Base-by-base conservation (phyloP, 192 early-diverging fungal genomes). In the Nowakowskiella sp. region DNA sequence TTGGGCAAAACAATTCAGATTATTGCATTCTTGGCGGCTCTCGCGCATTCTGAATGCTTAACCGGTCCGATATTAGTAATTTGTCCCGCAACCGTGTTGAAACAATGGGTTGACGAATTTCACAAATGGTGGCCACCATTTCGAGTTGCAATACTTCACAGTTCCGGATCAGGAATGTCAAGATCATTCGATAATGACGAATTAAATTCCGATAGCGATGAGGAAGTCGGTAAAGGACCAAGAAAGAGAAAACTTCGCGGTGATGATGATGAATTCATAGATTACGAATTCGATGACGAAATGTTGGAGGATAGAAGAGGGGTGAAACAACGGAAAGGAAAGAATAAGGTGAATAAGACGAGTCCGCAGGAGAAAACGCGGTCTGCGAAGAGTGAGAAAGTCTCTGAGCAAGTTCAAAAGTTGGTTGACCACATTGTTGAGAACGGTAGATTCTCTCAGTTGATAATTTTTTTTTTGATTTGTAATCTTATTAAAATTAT, bases 1-100 rank as follows among this genome's bases (percentile, higher is more conserved):
- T 63, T 94, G 1, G 94, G 94, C 6, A 97, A 97, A 53, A 97
- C 94, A 0, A 81, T 95, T 28, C 94, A 97, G 58, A 74, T 90
- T 3, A 85, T 88, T 28, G 67, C 88, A 16, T 94, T 91, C 52
- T 68, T 97, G 19, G 81, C 85, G 4, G 80, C 86, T 6, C 67
- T 97, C 34, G 71, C 77, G 44, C 81, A 86, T 57, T 92, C 90
- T 4, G 60, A 61, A 5, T 50, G 85, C 33, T 70, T 91, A 2
- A 65, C 70, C 13, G 72, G 49, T 1, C 80, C 85, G 75, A 85
- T 88, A n/a, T 50, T 81, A 19, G 63, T 81, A 26, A 66, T 81
- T 1, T 81, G 77, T 47, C 79, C 79, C 16, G 79, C 79, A 6
- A 80, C 73, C 7, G 65, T 80, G 22, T 51, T 80, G 49, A 26